Percentiles rank a stretch among this genome's conserved stretches.
Evolutionary conservation across 257 asterid species (phyloP).

Genomic region (Lantana camara): DNA sequence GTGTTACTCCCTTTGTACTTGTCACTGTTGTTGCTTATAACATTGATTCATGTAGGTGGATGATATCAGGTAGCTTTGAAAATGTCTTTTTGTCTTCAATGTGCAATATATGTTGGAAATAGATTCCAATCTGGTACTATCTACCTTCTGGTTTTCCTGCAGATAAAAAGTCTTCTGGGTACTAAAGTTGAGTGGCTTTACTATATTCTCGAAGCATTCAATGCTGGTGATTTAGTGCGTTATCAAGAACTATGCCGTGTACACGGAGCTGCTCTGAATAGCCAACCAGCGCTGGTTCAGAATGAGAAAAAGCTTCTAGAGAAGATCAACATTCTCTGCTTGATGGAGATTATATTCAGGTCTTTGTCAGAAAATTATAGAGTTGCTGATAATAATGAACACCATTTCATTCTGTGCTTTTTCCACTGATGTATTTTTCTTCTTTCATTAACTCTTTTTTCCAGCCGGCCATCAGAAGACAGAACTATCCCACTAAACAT

Average conservation of each 20-base stretch:
- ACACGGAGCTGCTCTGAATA: constrained; percentile 76
- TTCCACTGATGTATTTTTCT: constrained; percentile 5
- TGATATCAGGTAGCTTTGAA: constrained; percentile 6
- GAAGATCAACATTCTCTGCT: constrained; percentile 93
- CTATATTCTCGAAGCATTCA: constrained; percentile 88
- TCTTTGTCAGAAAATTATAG: constrained; percentile 15
- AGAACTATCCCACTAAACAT: constrained; percentile 84
- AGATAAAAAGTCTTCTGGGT: constrained; percentile 87
- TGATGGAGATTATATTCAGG: constrained; percentile 99
- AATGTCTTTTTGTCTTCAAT: neutral
- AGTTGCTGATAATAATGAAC: constrained; percentile 4
- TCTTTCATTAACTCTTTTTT: too few species aligned
- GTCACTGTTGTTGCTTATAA: neutral
- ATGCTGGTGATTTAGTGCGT: constrained; percentile 78
- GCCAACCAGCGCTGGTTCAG: constrained; percentile 90
- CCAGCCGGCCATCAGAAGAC: constrained; percentile 92
- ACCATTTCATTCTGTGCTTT: constrained; percentile 1
- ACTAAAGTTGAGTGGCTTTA: constrained; percentile 90
- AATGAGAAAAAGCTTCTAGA: constrained; percentile 93
- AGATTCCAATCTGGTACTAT: constrained; percentile 9
- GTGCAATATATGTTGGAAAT: neutral
- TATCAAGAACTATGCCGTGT: constrained; percentile 85
- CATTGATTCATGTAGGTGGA: neutral
- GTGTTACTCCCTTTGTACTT: neutral
- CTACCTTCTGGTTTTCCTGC: constrained; percentile 28